Base-by-base conservation (phyloP, 2,329 filamentous ascomycete species). In the Macrophomina pseudophaseolina region DNA sequence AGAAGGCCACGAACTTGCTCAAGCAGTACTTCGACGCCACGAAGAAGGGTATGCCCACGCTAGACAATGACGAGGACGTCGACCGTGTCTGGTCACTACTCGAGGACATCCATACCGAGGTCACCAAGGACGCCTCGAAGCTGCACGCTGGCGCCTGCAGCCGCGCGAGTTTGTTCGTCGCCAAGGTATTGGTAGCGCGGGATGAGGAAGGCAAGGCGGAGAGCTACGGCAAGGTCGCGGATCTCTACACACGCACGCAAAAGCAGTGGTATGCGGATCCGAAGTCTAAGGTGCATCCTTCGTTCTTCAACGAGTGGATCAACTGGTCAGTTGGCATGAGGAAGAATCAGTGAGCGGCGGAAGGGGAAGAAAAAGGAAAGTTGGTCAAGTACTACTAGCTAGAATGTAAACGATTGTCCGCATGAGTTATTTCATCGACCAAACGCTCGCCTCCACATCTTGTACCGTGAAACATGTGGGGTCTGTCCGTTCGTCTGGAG, bases 71-170 rank as follows among this genome's bases (percentile, higher is more conserved):
- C 4, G 79, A 85, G 64, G 73, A 78, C 40, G 79, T 32, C 16
- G 23, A 46, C 12, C 18, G n/a, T 12, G 71, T 87, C 46, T 83
- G 89, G 74, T 80, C 80, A 9, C 79, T 92, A 8, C 80, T 98
- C 51, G 80, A 82, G 67, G 82, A 84, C 40, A 84, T 97, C 12
- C 93, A 97, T 72, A 80, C 82, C 7, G 89, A 92, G 76, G 88
- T 88, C 3, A 82, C 84, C 56, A 82, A 85, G 71, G 88, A 88
- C 64, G 78, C 77, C 8, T 88, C 92, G 0, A 90, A 91, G 69
- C 83, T 88, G 2, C 93, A 95, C 76, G 87, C 88, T 28, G 88
- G 87, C 72, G 89, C 91, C 0, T 92, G 90, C 67, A 96, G 92
- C 71, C 88, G 86, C 1, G 88, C 90, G 0, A 90, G 89, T 72